Conservation (phyloP, 352 stramenopile species). For the Phytophthora fragariaefolia region DNA sequence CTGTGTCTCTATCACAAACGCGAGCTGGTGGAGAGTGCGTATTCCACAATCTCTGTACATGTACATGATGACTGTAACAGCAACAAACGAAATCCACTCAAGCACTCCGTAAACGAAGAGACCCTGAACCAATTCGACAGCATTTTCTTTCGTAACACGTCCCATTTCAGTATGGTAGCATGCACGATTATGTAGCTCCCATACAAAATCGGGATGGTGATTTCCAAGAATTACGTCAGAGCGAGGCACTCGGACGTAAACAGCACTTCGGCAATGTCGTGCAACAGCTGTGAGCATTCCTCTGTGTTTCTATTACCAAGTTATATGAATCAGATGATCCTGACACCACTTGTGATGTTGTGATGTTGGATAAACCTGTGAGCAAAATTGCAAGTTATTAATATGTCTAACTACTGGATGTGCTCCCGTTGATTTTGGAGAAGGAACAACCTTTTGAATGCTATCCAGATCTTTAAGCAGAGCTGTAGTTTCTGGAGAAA, state of each 20-base stretch:
- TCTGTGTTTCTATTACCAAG: background rate
- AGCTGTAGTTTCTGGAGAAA: background rate
- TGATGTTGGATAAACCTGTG: too few relatives aligned
- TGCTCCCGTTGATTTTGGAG: background rate
- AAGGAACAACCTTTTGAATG: background rate
- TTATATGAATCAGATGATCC: background rate
- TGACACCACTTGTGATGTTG: background rate
- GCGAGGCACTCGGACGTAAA: background rate
- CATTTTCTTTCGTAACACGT: background rate
- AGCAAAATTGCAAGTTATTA: too few relatives aligned
- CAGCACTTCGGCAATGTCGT: background rate
- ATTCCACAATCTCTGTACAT: background rate
- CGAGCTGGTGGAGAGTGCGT: background rate
- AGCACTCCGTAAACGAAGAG: background rate
- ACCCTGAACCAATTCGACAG: background rate
- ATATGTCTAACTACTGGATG: too few relatives aligned
- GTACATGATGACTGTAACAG: slow-evolving; percentile 3
- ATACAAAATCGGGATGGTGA: background rate
- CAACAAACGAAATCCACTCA: background rate
- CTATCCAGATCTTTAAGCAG: background rate
- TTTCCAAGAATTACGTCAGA: background rate
- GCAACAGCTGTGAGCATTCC: background rate
- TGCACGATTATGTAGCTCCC: background rate
- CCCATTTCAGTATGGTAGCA: background rate
- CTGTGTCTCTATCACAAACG: slow-evolving; percentile 32